These are phyloP conservation scores for Sclerotinia spermophila DNA, from an alignment of 2,329 filamentous ascomycete species.

Conservation along the genomic window DNA sequence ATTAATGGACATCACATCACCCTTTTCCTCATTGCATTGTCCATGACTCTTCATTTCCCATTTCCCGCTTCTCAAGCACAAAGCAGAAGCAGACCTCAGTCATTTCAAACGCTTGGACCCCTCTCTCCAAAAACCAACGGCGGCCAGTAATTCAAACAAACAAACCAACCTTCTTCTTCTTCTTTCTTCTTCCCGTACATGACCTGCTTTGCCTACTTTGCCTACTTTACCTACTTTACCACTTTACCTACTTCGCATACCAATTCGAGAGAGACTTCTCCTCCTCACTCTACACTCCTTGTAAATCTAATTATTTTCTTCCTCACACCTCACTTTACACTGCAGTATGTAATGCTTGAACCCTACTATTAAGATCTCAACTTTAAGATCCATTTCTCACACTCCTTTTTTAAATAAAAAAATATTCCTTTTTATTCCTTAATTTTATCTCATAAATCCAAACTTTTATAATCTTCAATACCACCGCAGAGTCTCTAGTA, in stretches of 20 bases:
- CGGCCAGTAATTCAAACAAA: background rate
- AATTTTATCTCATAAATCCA: background rate
- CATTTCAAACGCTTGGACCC: background rate
- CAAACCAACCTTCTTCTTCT: background rate
- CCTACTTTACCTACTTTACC: too few relatives aligned
- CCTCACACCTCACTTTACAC: background rate
- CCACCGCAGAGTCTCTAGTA: too few relatives aligned
- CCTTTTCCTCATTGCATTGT: background rate
- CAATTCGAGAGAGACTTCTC: background rate
- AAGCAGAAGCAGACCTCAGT: background rate
- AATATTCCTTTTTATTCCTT: background rate
- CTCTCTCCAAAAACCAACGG: background rate
- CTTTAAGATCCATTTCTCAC: conserved; percentile 8
- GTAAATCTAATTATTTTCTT: background rate
- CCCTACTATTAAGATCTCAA: conserved; percentile 11
- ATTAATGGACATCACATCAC: background rate
- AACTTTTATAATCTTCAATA: background rate
- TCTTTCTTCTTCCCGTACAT: background rate
- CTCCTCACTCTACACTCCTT: background rate
- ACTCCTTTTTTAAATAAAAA: conserved; percentile 17
- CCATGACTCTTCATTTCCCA: conserved; percentile 11
- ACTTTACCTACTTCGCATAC: too few relatives aligned
- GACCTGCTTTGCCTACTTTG: too few relatives aligned
- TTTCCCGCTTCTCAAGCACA: background rate
- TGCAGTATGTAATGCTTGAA: conserved; percentile 16